Evolutionary conservation across 2,329 filamentous ascomycete species (phyloP).

Genomic region (Thielaviopsis euricoi): DNA sequence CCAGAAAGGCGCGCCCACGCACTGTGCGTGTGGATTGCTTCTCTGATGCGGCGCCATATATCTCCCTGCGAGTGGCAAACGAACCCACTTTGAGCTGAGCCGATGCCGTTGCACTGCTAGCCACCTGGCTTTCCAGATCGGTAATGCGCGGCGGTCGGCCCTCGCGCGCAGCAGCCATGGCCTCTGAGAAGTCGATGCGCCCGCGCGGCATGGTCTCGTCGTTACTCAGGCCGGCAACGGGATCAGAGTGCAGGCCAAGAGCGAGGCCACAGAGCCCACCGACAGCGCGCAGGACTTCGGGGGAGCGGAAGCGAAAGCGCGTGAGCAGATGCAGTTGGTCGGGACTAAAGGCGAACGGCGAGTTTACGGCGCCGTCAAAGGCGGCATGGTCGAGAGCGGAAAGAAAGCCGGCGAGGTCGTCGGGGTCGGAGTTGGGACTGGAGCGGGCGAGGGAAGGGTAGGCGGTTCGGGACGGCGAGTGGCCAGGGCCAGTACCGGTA

Average conservation of each 20-base stretch:
- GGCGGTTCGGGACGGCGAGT: not conserved
- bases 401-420: slow-evolving; percentile 1
- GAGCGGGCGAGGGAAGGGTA: not conserved
- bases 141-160: slow-evolving; percentile 17
- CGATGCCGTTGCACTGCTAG: not conserved
- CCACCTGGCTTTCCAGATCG: not conserved
- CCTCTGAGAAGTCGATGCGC: slow-evolving; percentile 31
- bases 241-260: slow-evolving; percentile 31
- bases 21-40: not conserved
- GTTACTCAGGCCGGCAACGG: slow-evolving; percentile 29
- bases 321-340: slow-evolving; percentile 36
- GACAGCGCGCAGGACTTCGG: slow-evolving; percentile 30
- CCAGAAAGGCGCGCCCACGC: slow-evolving; percentile 1
- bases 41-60: not conserved
- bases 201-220: slow-evolving; percentile 32
- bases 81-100: not conserved
- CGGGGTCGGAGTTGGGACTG: not conserved
- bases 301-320: slow-evolving; percentile 28
- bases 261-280: slow-evolving; percentile 38
- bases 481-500: not conserved
- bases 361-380: slow-evolving; percentile 15
- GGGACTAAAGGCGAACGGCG: slow-evolving; percentile 37
- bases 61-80: not conserved
- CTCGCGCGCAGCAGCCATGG: slow-evolving; percentile 23
- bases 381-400: slow-evolving; percentile 4